Evolutionary conservation across 2,329 filamentous ascomycete genomes (phyloP).

Genomic region (Pseudopithomyces chartarum): DNA sequence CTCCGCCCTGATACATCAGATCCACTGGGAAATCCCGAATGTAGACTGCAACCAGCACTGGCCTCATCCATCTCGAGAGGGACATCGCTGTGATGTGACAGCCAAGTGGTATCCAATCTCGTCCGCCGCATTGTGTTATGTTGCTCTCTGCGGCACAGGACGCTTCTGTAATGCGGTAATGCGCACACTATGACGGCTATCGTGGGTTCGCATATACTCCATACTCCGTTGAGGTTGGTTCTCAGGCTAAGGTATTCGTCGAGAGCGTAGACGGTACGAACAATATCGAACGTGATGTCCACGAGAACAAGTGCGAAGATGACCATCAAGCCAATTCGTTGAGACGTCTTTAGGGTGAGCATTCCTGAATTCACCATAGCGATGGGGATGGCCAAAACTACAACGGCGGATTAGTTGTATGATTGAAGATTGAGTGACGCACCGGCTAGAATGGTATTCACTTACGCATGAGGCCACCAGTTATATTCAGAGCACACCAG

Average conservation of each 20-base stretch:
- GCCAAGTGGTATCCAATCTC: too few relatives aligned
- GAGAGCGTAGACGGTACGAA: conserved; percentile 6
- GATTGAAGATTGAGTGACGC: too few relatives aligned
- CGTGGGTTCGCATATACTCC: conserved; percentile 9
- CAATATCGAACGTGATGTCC: conserved; percentile 1
- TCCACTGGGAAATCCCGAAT: too few relatives aligned
- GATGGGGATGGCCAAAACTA: not conserved
- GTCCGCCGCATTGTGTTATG: too few relatives aligned
- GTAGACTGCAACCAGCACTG: too few relatives aligned
- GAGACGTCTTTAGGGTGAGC: conserved; percentile 3
- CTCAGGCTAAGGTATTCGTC: not conserved
- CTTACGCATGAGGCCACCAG: conserved; percentile 7
- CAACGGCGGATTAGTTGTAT: too few relatives aligned
- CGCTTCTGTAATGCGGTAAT: conserved; percentile 10
- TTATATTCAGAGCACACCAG: conserved; percentile 6
- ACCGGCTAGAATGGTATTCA: not conserved
- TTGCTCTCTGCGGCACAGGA: not conserved
- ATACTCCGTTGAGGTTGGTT: conserved; percentile 1
- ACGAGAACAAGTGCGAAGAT: conserved; percentile 12
- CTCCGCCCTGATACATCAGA: too few relatives aligned
- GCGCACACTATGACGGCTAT: conserved; percentile 17
- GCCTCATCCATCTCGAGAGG: too few relatives aligned
- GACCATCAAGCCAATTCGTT: conserved; percentile 3
- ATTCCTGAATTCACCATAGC: not conserved
- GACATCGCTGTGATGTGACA: too few relatives aligned